These are phyloP conservation scores for Apiospora rasikravindrae DNA, from an alignment of 2,329 filamentous ascomycete genomes.

Conservation along the genomic window DNA sequence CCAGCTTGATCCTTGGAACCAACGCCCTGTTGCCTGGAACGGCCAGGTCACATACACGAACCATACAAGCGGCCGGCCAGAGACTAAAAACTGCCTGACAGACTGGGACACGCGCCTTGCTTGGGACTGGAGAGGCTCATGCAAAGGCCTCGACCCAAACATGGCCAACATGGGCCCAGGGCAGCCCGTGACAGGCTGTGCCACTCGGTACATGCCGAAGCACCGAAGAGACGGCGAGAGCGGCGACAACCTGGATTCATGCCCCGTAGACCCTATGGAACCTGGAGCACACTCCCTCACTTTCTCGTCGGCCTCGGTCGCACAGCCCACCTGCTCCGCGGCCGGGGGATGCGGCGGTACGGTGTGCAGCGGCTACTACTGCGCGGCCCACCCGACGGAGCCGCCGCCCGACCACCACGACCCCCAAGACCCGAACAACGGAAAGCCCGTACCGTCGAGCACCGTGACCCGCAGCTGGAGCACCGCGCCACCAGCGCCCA, in stretches of 20 bases:
- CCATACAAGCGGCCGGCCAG: accelerated
- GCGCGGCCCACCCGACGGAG: conserved; percentile 26
- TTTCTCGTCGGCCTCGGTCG: conserved; percentile 23
- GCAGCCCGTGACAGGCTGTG: too few species aligned
- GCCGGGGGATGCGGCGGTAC: conserved; percentile 28
- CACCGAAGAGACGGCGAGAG: not conserved
- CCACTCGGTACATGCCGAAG: too few species aligned
- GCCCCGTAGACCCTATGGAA: not conserved
- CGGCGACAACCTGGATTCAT: not conserved
- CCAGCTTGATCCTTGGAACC: not conserved
- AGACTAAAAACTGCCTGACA: not conserved
- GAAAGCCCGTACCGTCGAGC: not conserved
- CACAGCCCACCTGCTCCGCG: conserved; percentile 26
- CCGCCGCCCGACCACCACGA: conserved; percentile 28
- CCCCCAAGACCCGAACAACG: conserved; percentile 29
- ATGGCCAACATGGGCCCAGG: not conserved
- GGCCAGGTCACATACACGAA: not conserved
- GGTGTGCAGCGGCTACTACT: conserved; percentile 32
- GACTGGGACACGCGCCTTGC: not conserved
- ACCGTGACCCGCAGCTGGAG: not conserved
- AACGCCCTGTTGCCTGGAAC: not conserved
- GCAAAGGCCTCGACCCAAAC: not conserved
- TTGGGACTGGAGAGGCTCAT: not conserved
- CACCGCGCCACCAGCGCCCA: not conserved
- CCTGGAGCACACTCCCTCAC: not conserved